Evolutionary conservation across 2,329 filamentous ascomycete species (phyloP), one percentile per base, ranked within the genome.

Genomic region (Sporothrix inflata): DNA sequence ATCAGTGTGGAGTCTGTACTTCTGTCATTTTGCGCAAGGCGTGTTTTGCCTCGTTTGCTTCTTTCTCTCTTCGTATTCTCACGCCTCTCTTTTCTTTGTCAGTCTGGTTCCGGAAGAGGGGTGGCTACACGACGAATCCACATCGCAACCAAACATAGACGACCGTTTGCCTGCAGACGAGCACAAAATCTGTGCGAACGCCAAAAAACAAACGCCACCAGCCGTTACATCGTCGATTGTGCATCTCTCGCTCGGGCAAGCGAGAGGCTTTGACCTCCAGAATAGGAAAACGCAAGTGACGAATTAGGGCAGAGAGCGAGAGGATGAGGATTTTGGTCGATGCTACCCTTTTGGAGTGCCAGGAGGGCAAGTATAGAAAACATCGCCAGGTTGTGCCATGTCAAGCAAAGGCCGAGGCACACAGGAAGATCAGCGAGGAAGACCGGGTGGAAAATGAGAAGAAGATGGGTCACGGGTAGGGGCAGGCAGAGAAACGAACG

Each of bases 241-340:
- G 6, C 6, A 16, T 65, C 40, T 27, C 16, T 24, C 24, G 38
- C n/a, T 45, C 14, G 3, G 40, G n/a, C 38, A 38, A 42, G 9
- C n/a, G 4, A 45, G 60, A 45, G 38, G 47, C 65, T 68, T 68
- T 68, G 65, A 53, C 65, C 65, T 68, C 47, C 65, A 24, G n/a
- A 68, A 68, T 21, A 53, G 65, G 47, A 38, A 53, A 24, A 42
- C 14, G 21, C 21, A 14, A 30, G 34, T 16, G 38, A 69, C 67
- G n/a, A 38, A 69, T 57, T 55, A 45, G 67, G 51, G 51, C 45
- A 45, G 51, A n/a, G 19, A 42, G 24, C n/a, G 34, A 53, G 51
- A 60, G 9, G n/a, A 45, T 14, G 67, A 16, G 42, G 11, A 4
- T 47, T 21, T 69, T 21, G 51, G 67, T 12, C 24, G 51, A 60